Conservation (phyloP, 805 yeast genomes). For the Yamadazyma sp. region DNA sequence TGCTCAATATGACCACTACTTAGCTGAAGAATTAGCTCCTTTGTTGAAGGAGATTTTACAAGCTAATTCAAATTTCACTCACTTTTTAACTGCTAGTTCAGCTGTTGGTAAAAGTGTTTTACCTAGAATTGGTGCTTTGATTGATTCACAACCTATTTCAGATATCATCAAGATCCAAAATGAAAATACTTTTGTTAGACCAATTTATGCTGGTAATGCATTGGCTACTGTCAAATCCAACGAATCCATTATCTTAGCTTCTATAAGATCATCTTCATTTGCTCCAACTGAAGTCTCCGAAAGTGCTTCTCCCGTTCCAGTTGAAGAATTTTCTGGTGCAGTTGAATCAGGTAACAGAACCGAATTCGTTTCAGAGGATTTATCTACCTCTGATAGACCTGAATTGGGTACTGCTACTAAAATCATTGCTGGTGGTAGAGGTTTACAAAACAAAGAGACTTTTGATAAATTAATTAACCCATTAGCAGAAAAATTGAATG, state of each 20-base stretch:
- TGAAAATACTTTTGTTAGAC: slow-evolving; percentile 77
- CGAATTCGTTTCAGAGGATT: slow-evolving; percentile 72
- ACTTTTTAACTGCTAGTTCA: slow-evolving; percentile 79
- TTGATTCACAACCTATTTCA: slow-evolving; percentile 84
- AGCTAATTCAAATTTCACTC: slow-evolving; percentile 47
- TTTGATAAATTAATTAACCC: slow-evolving; percentile 78
- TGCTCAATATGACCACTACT: slow-evolving; percentile 57
- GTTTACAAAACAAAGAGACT: slow-evolving; percentile 83
- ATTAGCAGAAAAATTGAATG: slow-evolving; percentile 76
- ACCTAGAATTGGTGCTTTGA: slow-evolving; percentile 81
- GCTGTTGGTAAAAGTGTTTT: slow-evolving; percentile 82
- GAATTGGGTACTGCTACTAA: slow-evolving; percentile 79
- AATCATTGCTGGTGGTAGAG: slow-evolving; percentile 93
- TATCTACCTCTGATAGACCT: slow-evolving; percentile 81
- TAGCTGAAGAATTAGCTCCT: slow-evolving; percentile 84
- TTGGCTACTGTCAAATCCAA: slow-evolving; percentile 71
- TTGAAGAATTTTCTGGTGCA: slow-evolving; percentile 46
- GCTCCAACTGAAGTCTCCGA: slow-evolving; percentile 27
- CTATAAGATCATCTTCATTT: slow-evolving; percentile 87
- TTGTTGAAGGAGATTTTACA: slow-evolving; percentile 47
- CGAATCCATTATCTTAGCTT: slow-evolving; percentile 64
- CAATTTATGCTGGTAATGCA: slow-evolving; percentile 96
- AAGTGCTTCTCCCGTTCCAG: slow-evolving; percentile 27
- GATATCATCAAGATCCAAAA: slow-evolving; percentile 71
- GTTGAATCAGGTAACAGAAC: slow-evolving; percentile 38